Evolutionary conservation across 1,139 yeast genomes (phyloP).

Genomic region (Saccharomycopsis crataegensis): DNA sequence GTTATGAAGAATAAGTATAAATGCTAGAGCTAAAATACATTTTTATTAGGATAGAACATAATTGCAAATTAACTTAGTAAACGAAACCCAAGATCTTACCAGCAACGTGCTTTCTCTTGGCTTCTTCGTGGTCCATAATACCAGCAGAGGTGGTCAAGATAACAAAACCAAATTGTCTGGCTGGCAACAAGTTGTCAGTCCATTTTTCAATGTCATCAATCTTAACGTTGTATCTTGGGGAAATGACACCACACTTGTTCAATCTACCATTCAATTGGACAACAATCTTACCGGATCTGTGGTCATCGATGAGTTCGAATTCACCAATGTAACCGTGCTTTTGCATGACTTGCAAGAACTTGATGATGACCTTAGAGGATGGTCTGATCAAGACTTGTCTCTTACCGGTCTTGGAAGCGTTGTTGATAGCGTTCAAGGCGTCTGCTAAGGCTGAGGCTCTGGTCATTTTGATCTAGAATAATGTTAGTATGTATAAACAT

Average conservation of each 20-base stretch:
- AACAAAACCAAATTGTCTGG: conserved; percentile 97
- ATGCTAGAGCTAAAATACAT: no score
- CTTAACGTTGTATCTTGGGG: conserved; percentile 96
- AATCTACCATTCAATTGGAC: conserved; percentile 96
- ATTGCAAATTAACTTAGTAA: conserved; percentile 43
- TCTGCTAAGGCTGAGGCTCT: conserved; percentile 99
- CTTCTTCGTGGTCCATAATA: conserved; percentile 99
- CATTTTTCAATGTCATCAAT: conserved; percentile 92
- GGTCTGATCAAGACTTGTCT: conserved; percentile 99
- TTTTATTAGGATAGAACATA: neutral
- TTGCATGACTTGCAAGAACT: conserved; percentile 95
- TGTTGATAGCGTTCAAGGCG: conserved; percentile 96
- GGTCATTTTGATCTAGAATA: conserved; percentile 55
- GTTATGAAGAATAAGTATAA: no score
- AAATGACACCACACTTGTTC: conserved; percentile 97
- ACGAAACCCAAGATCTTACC: conserved; percentile 97
- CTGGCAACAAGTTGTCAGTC: conserved; percentile 96
- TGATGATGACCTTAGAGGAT: conserved; percentile 95
- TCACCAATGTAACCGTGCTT: conserved; percentile 97
- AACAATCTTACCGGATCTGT: conserved; percentile 97
- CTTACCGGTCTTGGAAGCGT: conserved; percentile 99
- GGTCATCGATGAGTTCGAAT: conserved; percentile 97
- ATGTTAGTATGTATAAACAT: no score
- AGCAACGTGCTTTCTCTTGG: conserved; percentile 99
- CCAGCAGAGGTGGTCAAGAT: conserved; percentile 98